Base-by-base conservation (phyloP, 371 early-diverging fungal species). In the Parasitella parasitica region DNA sequence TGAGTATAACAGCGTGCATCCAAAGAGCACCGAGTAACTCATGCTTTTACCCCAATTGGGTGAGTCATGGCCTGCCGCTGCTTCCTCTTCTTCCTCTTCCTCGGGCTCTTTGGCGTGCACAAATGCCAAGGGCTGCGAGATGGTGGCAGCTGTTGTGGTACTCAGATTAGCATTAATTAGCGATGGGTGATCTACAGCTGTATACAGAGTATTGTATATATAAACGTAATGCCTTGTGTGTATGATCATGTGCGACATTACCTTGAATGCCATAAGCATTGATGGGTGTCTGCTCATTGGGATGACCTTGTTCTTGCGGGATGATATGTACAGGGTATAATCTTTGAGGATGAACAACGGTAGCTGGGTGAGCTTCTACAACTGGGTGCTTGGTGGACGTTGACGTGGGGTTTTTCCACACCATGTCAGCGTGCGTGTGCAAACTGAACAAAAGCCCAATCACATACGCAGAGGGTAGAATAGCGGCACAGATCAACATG, bases 401-500 rank as follows among this genome's bases (percentile, higher is more conserved):
- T 9, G 57, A 57, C 9, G 56, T 32, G 18, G 79, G 65, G 28
- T 76, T 72, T 66, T 91, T 83, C 85, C 94, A 97, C 34, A 97
- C 94, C 70, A 90, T 87, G 52, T 89, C 85, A 26, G 90, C 89
- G 63, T 97, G 98, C 0, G 98, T 97, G 48, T 91, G 84, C 36
- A 98, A 87, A 58, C 96, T 94, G 61, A 97, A 98, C 83, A 91
- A 86, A 55, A 98, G 83, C 24, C 96, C 97, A 64, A 96, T 89
- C 37, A 90, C 69, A 72, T 98, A 98, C 22, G 95, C 86, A 8
- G 93, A 80, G 1, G 95, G 89, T 27, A 98, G 75, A 18, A 94
- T 86, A 4, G 81, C 84, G 8, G 96, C 93, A 76, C 97, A 96
- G 48, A 94, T 76, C 74, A 84, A 95, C 89, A 93, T 94, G 34